A percentile compares a stretch with the other conserved stretches of the same genome.
Evolutionary conservation across 352 stramenopile species (phyloP).

Genomic region (Globisporangium acanthophoron): DNA sequence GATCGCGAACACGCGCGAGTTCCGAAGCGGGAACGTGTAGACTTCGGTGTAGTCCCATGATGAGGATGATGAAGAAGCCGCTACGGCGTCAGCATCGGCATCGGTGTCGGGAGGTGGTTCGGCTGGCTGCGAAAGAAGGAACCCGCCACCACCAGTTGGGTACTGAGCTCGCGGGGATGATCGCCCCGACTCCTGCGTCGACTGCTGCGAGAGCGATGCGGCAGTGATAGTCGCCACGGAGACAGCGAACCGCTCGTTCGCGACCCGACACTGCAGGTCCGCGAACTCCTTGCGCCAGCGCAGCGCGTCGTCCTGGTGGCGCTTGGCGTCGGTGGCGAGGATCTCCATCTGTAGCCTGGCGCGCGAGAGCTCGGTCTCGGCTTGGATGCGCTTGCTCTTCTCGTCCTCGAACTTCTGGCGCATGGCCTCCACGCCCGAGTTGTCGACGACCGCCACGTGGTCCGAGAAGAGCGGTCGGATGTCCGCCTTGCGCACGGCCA

Average conservation of each 20-base stretch:
- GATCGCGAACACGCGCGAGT: slow-evolving; percentile 54
- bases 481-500: slow-evolving; percentile 34
- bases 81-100: not conserved
- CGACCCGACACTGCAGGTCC: slow-evolving; percentile 19
- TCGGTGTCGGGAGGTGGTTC: too few species aligned
- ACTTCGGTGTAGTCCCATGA: slow-evolving; percentile 33
- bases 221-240: not conserved
- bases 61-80: not conserved
- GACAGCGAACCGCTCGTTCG: slow-evolving; percentile 16
- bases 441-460: slow-evolving; percentile 76
- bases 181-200: not conserved
- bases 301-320: slow-evolving; percentile 18
- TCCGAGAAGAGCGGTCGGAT: slow-evolving; percentile 61
- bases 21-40: slow-evolving; percentile 27
- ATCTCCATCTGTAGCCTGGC: slow-evolving; percentile 36
- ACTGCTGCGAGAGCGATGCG: not conserved
- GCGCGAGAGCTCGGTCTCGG: slow-evolving; percentile 41
- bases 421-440: slow-evolving; percentile 52
- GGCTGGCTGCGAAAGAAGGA: not conserved
- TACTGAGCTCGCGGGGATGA: not conserved
- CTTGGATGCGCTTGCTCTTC: slow-evolving; percentile 26
- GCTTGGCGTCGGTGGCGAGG: slow-evolving; percentile 15
- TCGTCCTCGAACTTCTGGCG: slow-evolving; percentile 53
- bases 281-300: slow-evolving; percentile 26
- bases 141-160: not conserved